Percentiles rank a stretch among this genome's conserved stretches.
Conservation (phyloP, 495 filamentous ascomycete species). For the Neurospora tetraspora region DNA sequence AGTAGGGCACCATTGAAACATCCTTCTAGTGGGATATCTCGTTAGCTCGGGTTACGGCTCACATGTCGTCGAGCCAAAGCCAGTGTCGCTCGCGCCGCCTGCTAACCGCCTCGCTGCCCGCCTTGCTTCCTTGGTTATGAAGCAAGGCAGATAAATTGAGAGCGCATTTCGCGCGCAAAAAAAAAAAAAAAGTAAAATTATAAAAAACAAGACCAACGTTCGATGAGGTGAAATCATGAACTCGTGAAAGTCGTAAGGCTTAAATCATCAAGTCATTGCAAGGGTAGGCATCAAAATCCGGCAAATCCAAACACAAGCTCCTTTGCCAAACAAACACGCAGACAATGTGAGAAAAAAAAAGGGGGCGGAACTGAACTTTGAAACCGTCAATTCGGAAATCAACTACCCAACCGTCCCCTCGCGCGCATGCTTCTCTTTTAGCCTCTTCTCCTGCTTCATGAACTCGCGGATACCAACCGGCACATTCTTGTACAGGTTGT, state of each 20-base stretch:
- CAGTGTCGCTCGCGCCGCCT: background rate
- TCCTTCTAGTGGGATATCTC: background rate
- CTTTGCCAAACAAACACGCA: background rate
- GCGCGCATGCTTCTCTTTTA: conserved; percentile 60
- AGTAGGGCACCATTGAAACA: background rate
- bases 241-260: background rate
- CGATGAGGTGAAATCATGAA: background rate
- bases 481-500: conserved; percentile 66
- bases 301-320: background rate
- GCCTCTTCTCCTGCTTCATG: conserved; percentile 90
- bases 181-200: background rate
- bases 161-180: background rate
- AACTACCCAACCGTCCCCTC: conserved; percentile 33
- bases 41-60: background rate
- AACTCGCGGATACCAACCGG: conserved; percentile 94
- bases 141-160: background rate
- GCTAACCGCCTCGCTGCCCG: background rate
- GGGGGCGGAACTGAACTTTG: background rate
- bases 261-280: background rate
- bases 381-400: background rate
- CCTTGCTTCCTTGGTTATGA: background rate
- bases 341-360: background rate
- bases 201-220: background rate
- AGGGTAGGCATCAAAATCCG: background rate
- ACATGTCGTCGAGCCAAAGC: background rate